These are phyloP conservation scores for Microbotryum silenes-acaulis DNA, from an alignment of 1,284 basidiomycete genomes.

Conservation along the genomic window DNA sequence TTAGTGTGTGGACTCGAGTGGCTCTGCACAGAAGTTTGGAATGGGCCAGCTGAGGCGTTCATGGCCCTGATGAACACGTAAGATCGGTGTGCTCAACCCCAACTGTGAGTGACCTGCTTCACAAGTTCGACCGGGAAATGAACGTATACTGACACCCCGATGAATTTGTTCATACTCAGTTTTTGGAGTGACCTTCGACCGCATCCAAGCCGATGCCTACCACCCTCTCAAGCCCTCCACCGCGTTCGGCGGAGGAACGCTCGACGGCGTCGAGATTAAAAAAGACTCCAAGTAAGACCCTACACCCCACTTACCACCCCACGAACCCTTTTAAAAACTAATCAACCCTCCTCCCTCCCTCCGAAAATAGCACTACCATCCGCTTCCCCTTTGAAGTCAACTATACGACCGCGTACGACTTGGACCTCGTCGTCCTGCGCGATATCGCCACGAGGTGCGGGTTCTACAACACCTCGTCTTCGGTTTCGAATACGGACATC, in stretches of 20 bases:
- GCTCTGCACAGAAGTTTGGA: background rate
- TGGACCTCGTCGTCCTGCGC: constrained; percentile 30
- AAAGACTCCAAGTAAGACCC: constrained; percentile 28
- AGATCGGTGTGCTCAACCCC: constrained; percentile 35
- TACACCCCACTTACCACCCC: constrained; percentile 3
- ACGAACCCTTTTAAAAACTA: constrained; percentile 3
- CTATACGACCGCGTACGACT: constrained; percentile 34
- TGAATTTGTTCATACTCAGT: constrained; percentile 18
- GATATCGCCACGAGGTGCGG: constrained; percentile 37
- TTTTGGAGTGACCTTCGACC: constrained; percentile 34
- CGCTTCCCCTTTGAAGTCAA: constrained; percentile 35
- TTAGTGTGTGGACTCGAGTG: constrained; percentile 4
- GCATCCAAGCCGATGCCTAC: constrained; percentile 32
- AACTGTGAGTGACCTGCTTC: constrained; percentile 25
- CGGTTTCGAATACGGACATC: constrained; percentile 20
- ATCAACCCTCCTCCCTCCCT: constrained; percentile 7
- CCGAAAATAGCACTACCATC: constrained; percentile 27
- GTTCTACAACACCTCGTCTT: constrained; percentile 21
- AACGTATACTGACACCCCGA: no score
- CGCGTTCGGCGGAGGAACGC: constrained; percentile 33
- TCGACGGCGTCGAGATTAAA: constrained; percentile 30
- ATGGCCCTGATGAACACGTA: background rate
- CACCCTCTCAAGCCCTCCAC: constrained; percentile 30
- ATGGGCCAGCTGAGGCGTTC: background rate
- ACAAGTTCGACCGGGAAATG: no score